Evolutionary conservation across 2,329 filamentous ascomycete species (phyloP), one percentile per base, ranked within the genome.

Genomic region (Penicillium sp.): DNA sequence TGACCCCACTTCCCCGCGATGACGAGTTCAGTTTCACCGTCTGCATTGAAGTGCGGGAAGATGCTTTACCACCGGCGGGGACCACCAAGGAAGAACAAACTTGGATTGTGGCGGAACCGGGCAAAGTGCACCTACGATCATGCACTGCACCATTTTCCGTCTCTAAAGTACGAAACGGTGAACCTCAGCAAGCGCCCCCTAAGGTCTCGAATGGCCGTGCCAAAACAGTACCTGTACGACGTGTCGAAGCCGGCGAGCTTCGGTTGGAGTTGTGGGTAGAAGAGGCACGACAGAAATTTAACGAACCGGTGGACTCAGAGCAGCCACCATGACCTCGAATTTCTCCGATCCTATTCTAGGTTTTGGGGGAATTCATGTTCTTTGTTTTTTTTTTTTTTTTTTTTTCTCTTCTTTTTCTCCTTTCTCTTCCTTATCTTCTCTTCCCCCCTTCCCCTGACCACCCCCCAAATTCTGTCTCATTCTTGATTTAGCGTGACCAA

Each of bases 201-300:
- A 68, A 66, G 60, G 66, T 67, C 49, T 74, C 74, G 23, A 74
- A 73, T 58, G 83, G 81, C 25, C 82, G 83, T 9, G 77, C 79
- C 33, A 83, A 78, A 66, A 86, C 83, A 13, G 83, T 81, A 48
- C 84, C 87, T 1, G 78, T 90, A 44, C 79, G 88, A 61, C 79
- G 81, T 33, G 81, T 90, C 19, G 82, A 87, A 64, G 83, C 85
- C 3, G 87, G 86, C 4, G 85, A 87, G 58, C 83, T 90, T 70
- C 77, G 83, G 25, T 81, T 90, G 67, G 87, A 90, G 70, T 79
- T 86, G 57, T 90, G 86, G 87, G 82, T 89, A 55, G 88, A 90
- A 73, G 86, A 89, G 68, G 82, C 82, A 57, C 79, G 77, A 61
- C 78, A 79, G 53, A 86, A 86, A 68, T 78, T 79, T 60, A 73